A percentile compares a stretch with the other conserved stretches of the same genome.
Evolutionary conservation across 225 moss, liverwort and hornwort species (phyloP).

Genomic region (Sphagnum tenellum): DNA sequence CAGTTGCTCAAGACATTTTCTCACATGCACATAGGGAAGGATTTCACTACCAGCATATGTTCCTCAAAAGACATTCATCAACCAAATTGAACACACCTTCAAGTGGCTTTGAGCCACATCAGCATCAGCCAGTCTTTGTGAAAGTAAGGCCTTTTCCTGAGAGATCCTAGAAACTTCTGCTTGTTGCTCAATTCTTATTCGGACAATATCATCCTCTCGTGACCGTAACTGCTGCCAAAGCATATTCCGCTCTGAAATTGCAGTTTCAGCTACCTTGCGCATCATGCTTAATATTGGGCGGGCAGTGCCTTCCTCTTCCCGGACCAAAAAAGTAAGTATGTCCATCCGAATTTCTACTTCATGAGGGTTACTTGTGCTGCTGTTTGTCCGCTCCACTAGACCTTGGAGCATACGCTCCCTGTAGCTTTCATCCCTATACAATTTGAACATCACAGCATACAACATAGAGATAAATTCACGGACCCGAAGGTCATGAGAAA

Average conservation of each 20-base stretch:
- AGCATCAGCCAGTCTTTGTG: conserved; percentile 80
- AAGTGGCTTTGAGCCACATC: conserved; percentile 86
- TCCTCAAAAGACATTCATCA: too few relatives aligned
- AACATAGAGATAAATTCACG: conserved; percentile 94
- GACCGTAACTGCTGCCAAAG: conserved; percentile 91
- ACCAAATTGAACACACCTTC: conserved; percentile 40
- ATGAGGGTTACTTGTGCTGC: conserved; percentile 83
- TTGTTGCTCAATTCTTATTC: conserved; percentile 81
- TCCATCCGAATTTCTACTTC: conserved; percentile 98
- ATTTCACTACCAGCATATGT: too few relatives aligned
- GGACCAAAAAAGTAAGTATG: conserved; percentile 88
- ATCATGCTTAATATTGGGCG: conserved; percentile 90
- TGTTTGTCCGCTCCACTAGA: conserved; percentile 87
- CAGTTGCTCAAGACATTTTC: too few relatives aligned
- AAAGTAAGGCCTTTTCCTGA: conserved; percentile 74
- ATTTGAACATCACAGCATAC: conserved; percentile 99
- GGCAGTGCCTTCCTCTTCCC: conserved; percentile 98
- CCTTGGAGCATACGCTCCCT: conserved; percentile 96
- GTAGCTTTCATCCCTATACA: conserved; percentile 90
- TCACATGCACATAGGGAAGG: too few relatives aligned
- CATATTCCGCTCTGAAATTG: conserved; percentile 72
- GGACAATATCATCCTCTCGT: conserved; percentile 72
- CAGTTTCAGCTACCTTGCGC: conserved; percentile 81
- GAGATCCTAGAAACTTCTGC: conserved; percentile 68
- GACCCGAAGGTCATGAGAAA: conserved; percentile 80